A percentile compares a stretch with the other conserved stretches of the same genome.
phyloP scores from a whole-genome alignment of 768 basidiomycete genomes.

The Serendipita sp. region DNA sequence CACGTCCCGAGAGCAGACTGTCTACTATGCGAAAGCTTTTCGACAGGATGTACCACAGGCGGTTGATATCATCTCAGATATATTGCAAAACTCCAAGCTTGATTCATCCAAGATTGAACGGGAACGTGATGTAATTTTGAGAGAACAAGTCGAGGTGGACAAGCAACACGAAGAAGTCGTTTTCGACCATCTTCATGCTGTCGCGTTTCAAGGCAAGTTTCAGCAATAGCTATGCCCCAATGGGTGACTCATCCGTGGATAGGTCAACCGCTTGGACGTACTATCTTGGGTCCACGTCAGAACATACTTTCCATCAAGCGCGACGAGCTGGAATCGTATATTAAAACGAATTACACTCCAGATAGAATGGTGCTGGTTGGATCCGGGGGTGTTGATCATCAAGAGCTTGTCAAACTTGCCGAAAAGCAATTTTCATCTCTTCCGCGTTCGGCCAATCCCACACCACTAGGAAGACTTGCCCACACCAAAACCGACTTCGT shows the following conservation, averaged over 20 bases:
- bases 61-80: constrained; percentile 96
- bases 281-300: constrained; percentile 89
- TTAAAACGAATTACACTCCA: constrained; percentile 94
- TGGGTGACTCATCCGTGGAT: constrained; percentile 11
- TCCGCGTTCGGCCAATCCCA: constrained; percentile 74
- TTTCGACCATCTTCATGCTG: constrained; percentile 92
- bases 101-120: constrained; percentile 78
- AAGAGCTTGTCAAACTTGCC: constrained; percentile 83
- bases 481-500: constrained; percentile 69
- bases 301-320: constrained; percentile 94
- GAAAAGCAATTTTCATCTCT: constrained; percentile 84
- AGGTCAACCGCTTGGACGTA: constrained; percentile 92
- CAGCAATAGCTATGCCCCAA: not conserved
- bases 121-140: constrained; percentile 88
- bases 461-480: constrained; percentile 67
- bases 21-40: constrained; percentile 98
- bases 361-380: constrained; percentile 99
- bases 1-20: constrained; percentile 96
- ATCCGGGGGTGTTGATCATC: constrained; percentile 86
- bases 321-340: constrained; percentile 77
- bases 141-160: constrained; percentile 98
- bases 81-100: constrained; percentile 91
- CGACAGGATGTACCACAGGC: constrained; percentile 79
- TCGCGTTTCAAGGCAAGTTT: constrained; percentile 83
- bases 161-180: constrained; percentile 98